Base-by-base conservation (phyloP, 148 eudicot genomes). In the Heliosperma pusillum region DNA sequence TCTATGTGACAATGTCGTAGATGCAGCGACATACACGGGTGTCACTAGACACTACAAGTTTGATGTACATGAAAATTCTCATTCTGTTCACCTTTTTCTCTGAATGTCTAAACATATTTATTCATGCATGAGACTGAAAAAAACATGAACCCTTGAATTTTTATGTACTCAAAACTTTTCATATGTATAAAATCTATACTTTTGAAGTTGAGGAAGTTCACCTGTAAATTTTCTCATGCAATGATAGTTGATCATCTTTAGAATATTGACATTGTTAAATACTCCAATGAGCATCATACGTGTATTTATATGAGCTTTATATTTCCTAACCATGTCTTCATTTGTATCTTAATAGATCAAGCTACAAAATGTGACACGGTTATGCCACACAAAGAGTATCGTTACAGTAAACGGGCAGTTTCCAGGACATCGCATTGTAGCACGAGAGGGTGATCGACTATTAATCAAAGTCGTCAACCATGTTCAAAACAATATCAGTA, bases 41-140 rank as follows among this genome's bases (percentile, higher is more conserved):
- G 74, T 83, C 55, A 86, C 88, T 55, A 83, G 88, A 78, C 88
- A 83, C 77, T 86, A 86, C 84, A 86, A 80, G 30, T 86, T 86
- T 45, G 76, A 86, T 79, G 88, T 86, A 86, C 52, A 66, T 80
- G 24, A 61, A 36, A 44, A 44, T 6, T 78, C 19, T 74, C n/a
- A 66, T 50, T 17, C 9, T 26, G 44, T 70, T 21, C 10, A 66
- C 24, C 10, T 10, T 53, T 36, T 40, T 19, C 21, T 20, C 22
- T 5, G 47, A 66, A 6, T 57, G 36, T 29, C 27, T 42, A 6
- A 33, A 64, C 68, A n/a, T n/a, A n/a, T n/a, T n/a, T n/a, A n/a
- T n/a, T n/a, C 67, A 22, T 60, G 12, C 64, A 25, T 62, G 27
- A 25, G 6, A 57, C 24, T 57, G n/a, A 2, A 57, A 30, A 30